Evolutionary conservation across 164 flowering plant genomes (phyloP).

Genomic region (Sextonia rubra): DNA sequence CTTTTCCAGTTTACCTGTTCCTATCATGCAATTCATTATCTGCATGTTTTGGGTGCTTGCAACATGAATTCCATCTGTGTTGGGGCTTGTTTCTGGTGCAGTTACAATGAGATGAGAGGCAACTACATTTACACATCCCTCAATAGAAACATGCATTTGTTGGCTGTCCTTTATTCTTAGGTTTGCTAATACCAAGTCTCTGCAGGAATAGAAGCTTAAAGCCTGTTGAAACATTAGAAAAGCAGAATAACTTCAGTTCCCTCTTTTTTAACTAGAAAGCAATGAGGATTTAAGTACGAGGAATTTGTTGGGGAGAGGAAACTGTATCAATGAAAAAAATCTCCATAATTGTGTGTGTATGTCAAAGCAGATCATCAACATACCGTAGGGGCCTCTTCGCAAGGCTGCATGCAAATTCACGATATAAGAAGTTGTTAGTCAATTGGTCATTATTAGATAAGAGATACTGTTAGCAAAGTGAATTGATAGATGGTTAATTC

Average conservation of each 20-base stretch:
- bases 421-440: neutral
- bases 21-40: conserved; percentile 33
- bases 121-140: conserved; percentile 34
- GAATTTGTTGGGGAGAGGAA: neutral
- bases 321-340: no score
- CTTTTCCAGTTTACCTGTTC: conserved; percentile 41
- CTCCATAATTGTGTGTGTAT: neutral
- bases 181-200: neutral
- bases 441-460: conserved; percentile 7
- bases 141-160: conserved; percentile 62
- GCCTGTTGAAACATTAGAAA: conserved; percentile 4
- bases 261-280: neutral
- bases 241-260: neutral
- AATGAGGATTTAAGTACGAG: neutral
- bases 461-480: neutral
- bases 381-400: conserved; percentile 88
- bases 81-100: conserved; percentile 67
- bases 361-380: conserved; percentile 8
- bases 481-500: neutral
- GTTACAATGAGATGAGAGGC: conserved; percentile 37
- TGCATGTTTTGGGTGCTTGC: conserved; percentile 37
- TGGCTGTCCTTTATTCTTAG: conserved; percentile 49
- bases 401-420: conserved; percentile 68
- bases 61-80: conserved; percentile 85
- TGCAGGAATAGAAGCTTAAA: conserved; percentile 4